Percentiles rank a stretch among this genome's conserved stretches.
These are phyloP conservation scores for Wickerhamiella occidentalis DNA, from an alignment of 805 yeast species.

Conservation along the genomic window DNA sequence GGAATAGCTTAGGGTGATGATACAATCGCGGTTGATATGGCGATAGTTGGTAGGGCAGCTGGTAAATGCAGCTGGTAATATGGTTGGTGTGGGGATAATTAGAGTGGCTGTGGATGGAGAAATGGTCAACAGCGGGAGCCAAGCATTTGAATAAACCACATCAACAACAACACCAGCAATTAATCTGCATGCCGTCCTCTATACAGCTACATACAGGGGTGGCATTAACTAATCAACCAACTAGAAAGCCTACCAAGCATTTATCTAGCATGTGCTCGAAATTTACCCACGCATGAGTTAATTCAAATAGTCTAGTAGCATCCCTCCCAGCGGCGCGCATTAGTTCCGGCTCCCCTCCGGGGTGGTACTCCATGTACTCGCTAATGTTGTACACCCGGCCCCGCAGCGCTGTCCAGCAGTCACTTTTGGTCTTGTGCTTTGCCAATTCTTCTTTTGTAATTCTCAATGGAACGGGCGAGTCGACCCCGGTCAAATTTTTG, in stretches of 20 bases:
- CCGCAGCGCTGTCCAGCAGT: conserved; percentile 76
- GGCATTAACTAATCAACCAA: conserved; percentile 13
- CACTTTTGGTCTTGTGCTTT: conserved; percentile 46
- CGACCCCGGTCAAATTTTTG: conserved; percentile 32
- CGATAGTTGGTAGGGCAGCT: too few species aligned
- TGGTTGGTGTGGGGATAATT: too few species aligned
- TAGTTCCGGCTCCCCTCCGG: conserved; percentile 78
- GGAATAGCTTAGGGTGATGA: too few species aligned
- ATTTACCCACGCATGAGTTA: conserved; percentile 66
- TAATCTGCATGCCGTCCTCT: too few species aligned
- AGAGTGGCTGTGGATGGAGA: too few species aligned
- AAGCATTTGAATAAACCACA: too few species aligned
- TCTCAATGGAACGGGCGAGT: conserved; percentile 20
- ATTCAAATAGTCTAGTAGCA: conserved; percentile 62
- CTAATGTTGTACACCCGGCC: conserved; percentile 82
- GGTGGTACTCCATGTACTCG: conserved; percentile 73
- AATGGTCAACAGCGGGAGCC: too few species aligned
- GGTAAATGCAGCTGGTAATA: too few species aligned
- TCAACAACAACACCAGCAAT: too few species aligned
- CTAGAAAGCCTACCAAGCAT: conserved; percentile 57
- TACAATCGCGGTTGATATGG: too few species aligned
- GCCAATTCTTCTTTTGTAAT: conserved; percentile 43
- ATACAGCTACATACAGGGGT: too few species aligned
- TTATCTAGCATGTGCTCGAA: conserved; percentile 67
- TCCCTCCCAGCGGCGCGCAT: conserved; percentile 74